These are phyloP conservation scores for Chaetomium cochliodes DNA, from an alignment of 495 filamentous ascomycete genomes.

Conservation along the genomic window DNA sequence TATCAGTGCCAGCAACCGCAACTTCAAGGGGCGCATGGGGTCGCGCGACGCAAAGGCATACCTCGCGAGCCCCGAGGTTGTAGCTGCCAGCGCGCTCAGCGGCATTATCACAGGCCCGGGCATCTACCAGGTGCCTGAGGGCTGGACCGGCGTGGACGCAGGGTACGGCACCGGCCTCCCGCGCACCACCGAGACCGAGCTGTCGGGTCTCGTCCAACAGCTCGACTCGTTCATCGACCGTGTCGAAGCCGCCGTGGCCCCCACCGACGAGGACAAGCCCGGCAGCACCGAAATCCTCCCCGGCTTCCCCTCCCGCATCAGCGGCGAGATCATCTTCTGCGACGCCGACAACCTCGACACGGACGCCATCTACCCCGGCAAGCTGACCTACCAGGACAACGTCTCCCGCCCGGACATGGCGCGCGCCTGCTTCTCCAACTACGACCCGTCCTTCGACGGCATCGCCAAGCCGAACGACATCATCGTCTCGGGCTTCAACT, in stretches of 20 bases:
- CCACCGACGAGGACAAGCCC: too few relatives aligned
- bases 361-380: too few relatives aligned
- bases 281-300: conserved; percentile 47
- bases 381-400: too few relatives aligned
- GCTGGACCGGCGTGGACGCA: conserved; percentile 17
- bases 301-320: conserved; percentile 65
- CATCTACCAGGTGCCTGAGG: conserved; percentile 70
- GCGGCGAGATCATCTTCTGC: conserved; percentile 68
- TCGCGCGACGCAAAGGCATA: conserved; percentile 80
- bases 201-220: too few relatives aligned
- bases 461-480: conserved; percentile 68
- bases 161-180: too few relatives aligned
- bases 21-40: conserved; percentile 94
- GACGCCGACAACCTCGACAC: conserved; percentile 63
- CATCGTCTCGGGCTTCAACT: conserved; percentile 85
- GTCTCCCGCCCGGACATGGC: too few relatives aligned
- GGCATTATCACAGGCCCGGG: conserved; percentile 80
- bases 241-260: too few relatives aligned
- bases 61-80: conserved; percentile 85
- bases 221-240: too few relatives aligned
- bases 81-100: conserved; percentile 79
- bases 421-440: too few relatives aligned
- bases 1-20: conserved; percentile 85
- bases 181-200: too few relatives aligned
- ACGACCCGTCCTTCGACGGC: conserved; percentile 47